phyloP scores from a whole-genome alignment of 2,329 filamentous ascomycete species.

The Chaetomium olivaceum region DNA sequence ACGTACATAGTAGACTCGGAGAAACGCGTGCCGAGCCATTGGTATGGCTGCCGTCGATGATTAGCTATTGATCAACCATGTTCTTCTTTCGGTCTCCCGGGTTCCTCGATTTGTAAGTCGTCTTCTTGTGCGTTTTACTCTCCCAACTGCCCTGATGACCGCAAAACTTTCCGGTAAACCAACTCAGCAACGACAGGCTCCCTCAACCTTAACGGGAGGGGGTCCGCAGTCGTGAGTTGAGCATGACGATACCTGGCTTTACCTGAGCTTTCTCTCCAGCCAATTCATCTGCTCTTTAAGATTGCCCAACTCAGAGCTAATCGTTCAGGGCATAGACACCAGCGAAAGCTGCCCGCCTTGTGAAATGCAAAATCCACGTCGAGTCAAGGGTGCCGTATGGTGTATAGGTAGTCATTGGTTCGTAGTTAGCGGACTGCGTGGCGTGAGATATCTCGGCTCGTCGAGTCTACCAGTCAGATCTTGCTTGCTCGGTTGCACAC shows the following conservation, averaged over 20 bases:
- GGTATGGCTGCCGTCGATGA: background rate
- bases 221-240: slow-evolving; percentile 26
- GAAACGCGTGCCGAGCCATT: background rate
- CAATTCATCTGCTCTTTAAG: background rate
- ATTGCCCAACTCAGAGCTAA: slow-evolving; percentile 8
- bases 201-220: background rate
- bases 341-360: background rate
- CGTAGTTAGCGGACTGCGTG: no score
- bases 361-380: background rate
- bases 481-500: no score
- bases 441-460: no score
- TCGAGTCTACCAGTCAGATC: no score
- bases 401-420: no score
- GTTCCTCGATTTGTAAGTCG: slow-evolving; percentile 18
- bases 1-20: slow-evolving; percentile 17
- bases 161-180: slow-evolving; percentile 36
- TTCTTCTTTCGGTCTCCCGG: background rate
- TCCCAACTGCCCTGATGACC: slow-evolving; percentile 30
- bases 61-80: background rate
- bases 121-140: slow-evolving; percentile 9
- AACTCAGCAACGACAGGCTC: slow-evolving; percentile 32
- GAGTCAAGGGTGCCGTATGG: no score
- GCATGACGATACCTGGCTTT: slow-evolving; percentile 29
- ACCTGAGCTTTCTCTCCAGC: slow-evolving; percentile 19
- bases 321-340: background rate